Conservation (phyloP, 1,284 basidiomycete species). For the Paramarasmius palmivorus region DNA sequence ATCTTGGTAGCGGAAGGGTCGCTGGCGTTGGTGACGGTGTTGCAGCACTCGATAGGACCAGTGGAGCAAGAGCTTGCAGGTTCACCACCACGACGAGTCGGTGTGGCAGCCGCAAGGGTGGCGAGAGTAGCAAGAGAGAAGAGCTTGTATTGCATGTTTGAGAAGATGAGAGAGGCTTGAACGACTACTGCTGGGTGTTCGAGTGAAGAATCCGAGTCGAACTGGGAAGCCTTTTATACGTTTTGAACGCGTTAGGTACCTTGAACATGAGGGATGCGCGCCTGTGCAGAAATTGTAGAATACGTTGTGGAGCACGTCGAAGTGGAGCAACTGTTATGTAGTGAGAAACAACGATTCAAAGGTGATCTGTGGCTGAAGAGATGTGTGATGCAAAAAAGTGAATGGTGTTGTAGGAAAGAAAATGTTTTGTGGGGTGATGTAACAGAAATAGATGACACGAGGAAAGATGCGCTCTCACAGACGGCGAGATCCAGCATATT, state of each 20-base stretch:
- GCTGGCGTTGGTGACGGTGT: slow-evolving; percentile 14
- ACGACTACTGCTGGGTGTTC: slow-evolving; percentile 8
- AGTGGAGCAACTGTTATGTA: too few relatives aligned
- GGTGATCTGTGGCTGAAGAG: too few relatives aligned
- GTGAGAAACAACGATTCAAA: too few relatives aligned
- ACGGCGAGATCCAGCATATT: too few relatives aligned
- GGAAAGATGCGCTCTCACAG: too few relatives aligned
- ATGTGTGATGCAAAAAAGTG: too few relatives aligned
- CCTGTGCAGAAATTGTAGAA: too few relatives aligned
- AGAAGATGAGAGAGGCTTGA: slow-evolving; percentile 2
- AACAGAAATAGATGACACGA: too few relatives aligned
- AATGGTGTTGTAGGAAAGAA: too few relatives aligned
- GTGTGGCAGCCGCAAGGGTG: slow-evolving; percentile 16
- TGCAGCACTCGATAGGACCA: slow-evolving; percentile 24
- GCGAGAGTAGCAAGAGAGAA: slow-evolving; percentile 13
- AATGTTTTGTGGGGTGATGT: too few relatives aligned
- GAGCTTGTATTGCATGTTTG: slow-evolving; percentile 9
- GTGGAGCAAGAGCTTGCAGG: not conserved
- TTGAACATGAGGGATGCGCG: too few relatives aligned
- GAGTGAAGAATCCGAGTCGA: slow-evolving; percentile 3
- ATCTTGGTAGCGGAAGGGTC: slow-evolving; percentile 11
- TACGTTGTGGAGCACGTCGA: too few relatives aligned
- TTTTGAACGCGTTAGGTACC: not conserved
- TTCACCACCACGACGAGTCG: slow-evolving; percentile 1
- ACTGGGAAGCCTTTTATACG: slow-evolving; percentile 1